These are phyloP conservation scores for Tetracladium setigerum DNA, from an alignment of 495 filamentous ascomycete genomes.

Conservation along the genomic window DNA sequence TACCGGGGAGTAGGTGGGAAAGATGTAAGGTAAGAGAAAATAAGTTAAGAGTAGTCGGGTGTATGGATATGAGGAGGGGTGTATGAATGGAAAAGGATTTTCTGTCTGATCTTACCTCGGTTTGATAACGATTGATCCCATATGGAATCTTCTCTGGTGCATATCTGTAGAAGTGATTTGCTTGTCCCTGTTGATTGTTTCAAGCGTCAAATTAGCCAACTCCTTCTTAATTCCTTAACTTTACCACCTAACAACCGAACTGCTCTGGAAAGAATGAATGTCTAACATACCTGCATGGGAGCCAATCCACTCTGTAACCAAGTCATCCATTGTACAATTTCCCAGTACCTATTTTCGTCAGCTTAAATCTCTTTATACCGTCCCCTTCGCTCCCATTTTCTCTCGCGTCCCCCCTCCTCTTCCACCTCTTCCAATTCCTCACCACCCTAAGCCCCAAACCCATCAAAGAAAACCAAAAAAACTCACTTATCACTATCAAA, in stretches of 20 bases:
- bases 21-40: not conserved
- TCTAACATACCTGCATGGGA: slow-evolving; percentile 69
- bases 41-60: too few relatives aligned
- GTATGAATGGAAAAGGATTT: too few relatives aligned
- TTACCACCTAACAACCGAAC: too few relatives aligned
- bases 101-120: slow-evolving; percentile 53
- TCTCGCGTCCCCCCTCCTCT: not conserved
- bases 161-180: slow-evolving; percentile 85
- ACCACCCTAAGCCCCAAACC: not conserved
- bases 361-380: not conserved
- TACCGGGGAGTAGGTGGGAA: too few relatives aligned
- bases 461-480: not conserved
- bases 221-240: too few relatives aligned
- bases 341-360: slow-evolving; percentile 41
- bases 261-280: not conserved
- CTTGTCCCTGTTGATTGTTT: slow-evolving; percentile 43
- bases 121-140: slow-evolving; percentile 72
- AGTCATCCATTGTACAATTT: slow-evolving; percentile 70
- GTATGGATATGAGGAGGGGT: too few relatives aligned
- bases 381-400: slow-evolving; percentile 54
- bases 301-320: slow-evolving; percentile 71
- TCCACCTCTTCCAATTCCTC: not conserved
- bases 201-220: too few relatives aligned
- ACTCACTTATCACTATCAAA: slow-evolving; percentile 17
- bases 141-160: slow-evolving; percentile 83